These are phyloP conservation scores for Umbelopsis sp. DNA, from an alignment of 192 early-diverging fungal genomes.

Conservation along the genomic window DNA sequence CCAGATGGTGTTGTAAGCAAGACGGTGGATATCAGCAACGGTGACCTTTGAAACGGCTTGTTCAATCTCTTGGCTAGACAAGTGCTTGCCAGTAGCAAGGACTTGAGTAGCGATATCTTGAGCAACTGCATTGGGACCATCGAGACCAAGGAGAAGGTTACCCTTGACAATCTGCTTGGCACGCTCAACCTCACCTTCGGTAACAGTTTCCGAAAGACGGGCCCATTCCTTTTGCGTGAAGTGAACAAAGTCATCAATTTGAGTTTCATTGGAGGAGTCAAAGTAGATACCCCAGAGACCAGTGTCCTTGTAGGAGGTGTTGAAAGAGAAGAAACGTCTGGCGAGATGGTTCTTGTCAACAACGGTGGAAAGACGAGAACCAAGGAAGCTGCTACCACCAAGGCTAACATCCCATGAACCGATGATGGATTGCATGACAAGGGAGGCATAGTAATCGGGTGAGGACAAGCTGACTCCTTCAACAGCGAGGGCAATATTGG, in stretches of 20 bases:
- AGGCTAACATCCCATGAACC: constrained; percentile 97
- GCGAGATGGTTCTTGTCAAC: constrained; percentile 85
- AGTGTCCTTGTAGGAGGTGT: constrained; percentile 98
- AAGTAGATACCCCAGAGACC: constrained; percentile 97
- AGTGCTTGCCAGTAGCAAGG: constrained; percentile 88
- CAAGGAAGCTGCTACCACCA: constrained; percentile 84
- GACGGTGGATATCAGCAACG: constrained; percentile 83
- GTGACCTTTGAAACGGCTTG: constrained; percentile 82
- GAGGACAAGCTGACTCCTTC: constrained; percentile 95
- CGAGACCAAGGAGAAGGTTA: constrained; percentile 83
- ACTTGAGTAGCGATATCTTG: constrained; percentile 99
- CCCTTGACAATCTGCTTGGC: constrained; percentile 99
- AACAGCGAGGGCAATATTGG: constrained; percentile 97
- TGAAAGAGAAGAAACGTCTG: constrained; percentile 99
- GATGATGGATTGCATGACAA: constrained; percentile 94
- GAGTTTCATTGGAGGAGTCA: constrained; percentile 77
- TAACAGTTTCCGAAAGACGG: constrained; percentile 82
- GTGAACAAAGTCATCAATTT: constrained; percentile 87
- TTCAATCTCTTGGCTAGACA: constrained; percentile 89
- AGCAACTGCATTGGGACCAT: constrained; percentile 93
- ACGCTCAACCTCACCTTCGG: constrained; percentile 90
- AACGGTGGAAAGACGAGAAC: constrained; percentile 83
- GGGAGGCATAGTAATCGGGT: constrained; percentile 93
- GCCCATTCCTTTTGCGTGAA: constrained; percentile 93
- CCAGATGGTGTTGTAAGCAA: constrained; percentile 86